Evolutionary conservation across 208 protist genomes (phyloP), one percentile per base, ranked within the genome.

Genomic region (Polymyxa betae): DNA sequence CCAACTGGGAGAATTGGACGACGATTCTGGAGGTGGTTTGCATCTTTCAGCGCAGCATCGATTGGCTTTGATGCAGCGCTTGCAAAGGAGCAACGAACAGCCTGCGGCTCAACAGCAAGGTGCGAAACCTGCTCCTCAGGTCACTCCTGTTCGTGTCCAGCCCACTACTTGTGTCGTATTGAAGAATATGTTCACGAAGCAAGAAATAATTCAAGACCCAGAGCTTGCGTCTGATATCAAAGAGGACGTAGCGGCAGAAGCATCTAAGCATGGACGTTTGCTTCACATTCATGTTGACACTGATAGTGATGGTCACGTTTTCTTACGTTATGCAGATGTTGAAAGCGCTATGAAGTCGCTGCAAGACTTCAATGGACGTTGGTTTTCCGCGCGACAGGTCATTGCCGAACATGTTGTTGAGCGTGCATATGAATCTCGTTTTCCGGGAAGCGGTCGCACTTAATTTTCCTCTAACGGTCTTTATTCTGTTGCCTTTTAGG

Each of bases 151-250:
- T 32, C 87, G 49, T n/a, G 40, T 90, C 40, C 89, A 90, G 45
- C 38, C 89, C 10, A 66, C 89, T 44, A 77, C 54, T 1, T 90
- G 89, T 77, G 49, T 90, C 32, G 89, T 90, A 35, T 43, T 90
- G 54, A 49, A 68, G 49, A 90, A 90, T 64, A 90, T 90, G 89
- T 90, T 90, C 89, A 88, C 54, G 32, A 35, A 82, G n/a, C 16
- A 5, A 38, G 72, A 82, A 43, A 12, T 82, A 38, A n/a, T n/a
- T 20, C 41, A 45, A 16, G 89, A 90, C 32, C 89, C 35, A 32
- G 45, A 90, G 20, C 68, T 90, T 5, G 12, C 54, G 12, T 43
- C 89, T 32, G 89, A 90, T 64, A 90, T 90, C 89, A 90, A 90
- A 64, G 89, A 90, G n/a, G 89, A 90, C 89, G 89, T 90, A n/a